Evolutionary conservation across 2,329 filamentous ascomycete genomes (phyloP), one percentile per base, ranked within the genome.

Genomic region (Ustulina deusta): DNA sequence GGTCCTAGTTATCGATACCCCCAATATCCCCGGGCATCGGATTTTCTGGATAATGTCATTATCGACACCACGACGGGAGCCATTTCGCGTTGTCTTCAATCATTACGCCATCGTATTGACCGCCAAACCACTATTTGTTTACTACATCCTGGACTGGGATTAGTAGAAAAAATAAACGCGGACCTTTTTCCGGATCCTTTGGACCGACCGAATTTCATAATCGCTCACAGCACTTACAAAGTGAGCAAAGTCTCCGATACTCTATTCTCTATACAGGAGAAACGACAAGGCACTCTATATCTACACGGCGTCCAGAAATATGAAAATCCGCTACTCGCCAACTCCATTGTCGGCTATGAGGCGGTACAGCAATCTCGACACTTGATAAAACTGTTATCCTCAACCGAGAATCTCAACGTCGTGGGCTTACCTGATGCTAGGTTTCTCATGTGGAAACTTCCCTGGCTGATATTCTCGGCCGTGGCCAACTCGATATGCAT

Each of bases 401-500:
- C 89, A 61, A 84, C 87, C 1, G 87, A 89, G 0, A 83, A 86
- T 3, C 86, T 97, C 1, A 82, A 86, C 57, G 90, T 88, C 3
- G 82, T 86, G 6, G 84, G 85, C 6, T 83, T 90, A 67, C 83
- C 85, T 0, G 85, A 88, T 9, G 82, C 86, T 6, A 85, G 87
- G 40, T 89, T 96, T 70, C 81, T 96, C 7, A 86, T 88, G 68
- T 83, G 87, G 73, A 96, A 97, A 79, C 86, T 98, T 3, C 91
- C 95, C 54, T 91, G 90, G 54, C 83, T 97, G 42, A 89, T 93
- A 1, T 88, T 94, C 72, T 90, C 91, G 69, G 87, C 90, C 55
- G 85, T 96, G 32, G 88, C 97, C 62, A 94, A 97, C 71, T 90
- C 95, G 0, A 83, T 97, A 5, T 94, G 93, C 3, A 90, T 92